A percentile compares a stretch with the other conserved stretches of the same genome.
phyloP scores from a whole-genome alignment of 257 asterid species.

The Nicotiana otophora region DNA sequence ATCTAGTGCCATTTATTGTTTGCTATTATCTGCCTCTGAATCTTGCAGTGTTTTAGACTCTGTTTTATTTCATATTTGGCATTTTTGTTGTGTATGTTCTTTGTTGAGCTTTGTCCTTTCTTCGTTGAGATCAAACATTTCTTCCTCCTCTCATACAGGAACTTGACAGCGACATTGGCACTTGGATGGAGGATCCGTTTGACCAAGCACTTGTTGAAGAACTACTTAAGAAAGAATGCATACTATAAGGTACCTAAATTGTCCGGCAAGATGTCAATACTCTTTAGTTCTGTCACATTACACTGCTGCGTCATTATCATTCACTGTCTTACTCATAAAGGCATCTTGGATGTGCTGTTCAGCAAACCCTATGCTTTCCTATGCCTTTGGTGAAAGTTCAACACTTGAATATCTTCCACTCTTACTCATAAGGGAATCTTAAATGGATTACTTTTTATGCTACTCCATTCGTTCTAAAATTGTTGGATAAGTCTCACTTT shows the following conservation, averaged over 20 bases:
- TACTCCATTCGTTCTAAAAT: not conserved
- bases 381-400: not conserved
- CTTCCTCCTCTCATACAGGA: constrained; percentile 34
- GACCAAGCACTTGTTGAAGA: constrained; percentile 77
- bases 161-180: constrained; percentile 83
- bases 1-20: not conserved
- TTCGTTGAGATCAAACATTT: not conserved
- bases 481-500: not conserved
- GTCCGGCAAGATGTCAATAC: not conserved
- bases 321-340: not conserved
- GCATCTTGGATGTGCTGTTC: not conserved
- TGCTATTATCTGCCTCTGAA: not conserved
- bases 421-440: no score
- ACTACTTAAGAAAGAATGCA: constrained; percentile 80
- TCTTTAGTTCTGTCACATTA: not conserved
- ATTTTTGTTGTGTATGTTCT: not conserved
- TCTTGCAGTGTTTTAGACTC: not conserved
- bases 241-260: constrained; percentile 69
- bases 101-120: not conserved
- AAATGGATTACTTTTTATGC: not conserved
- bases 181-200: constrained; percentile 99
- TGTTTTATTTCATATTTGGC: not conserved
- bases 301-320: not conserved
- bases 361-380: not conserved
- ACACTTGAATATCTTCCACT: no score